A percentile compares a stretch with the other conserved stretches of the same genome.
Conservation (phyloP, 306 rosid species). For the Rosa multiflora region DNA sequence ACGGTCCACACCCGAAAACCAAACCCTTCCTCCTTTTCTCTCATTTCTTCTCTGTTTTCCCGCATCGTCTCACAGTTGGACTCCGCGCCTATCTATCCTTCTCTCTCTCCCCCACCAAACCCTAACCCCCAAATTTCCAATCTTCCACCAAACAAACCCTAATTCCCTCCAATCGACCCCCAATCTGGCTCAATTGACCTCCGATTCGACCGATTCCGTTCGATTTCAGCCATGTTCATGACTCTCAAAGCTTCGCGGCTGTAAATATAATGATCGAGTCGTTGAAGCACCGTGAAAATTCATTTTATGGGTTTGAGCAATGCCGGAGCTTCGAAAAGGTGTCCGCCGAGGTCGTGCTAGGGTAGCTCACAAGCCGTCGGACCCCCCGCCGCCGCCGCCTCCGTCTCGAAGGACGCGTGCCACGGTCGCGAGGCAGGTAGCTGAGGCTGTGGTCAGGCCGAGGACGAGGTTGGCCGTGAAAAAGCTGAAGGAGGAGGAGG, state of each 20-base stretch:
- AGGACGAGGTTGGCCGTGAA: no score
- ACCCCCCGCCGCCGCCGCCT: conserved; percentile 19
- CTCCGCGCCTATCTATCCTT: not conserved
- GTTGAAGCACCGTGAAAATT: conserved; percentile 27
- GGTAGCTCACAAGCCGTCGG: conserved; percentile 45
- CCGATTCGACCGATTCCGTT: conserved; percentile 11
- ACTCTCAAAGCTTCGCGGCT: no score
- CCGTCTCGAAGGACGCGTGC: no score
- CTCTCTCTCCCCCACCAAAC: not conserved
- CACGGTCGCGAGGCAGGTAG: no score
- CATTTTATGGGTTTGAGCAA: conserved; percentile 82
- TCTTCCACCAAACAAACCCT: conserved; percentile 4
- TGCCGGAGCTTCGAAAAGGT: conserved; percentile 91
- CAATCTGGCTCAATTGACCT: not conserved
- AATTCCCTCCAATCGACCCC: not conserved
- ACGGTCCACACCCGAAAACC: conserved; percentile 1
- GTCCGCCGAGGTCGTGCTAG: conserved; percentile 75
- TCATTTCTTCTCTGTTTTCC: not conserved
- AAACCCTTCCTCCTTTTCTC: not conserved
- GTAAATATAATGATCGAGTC: conserved; percentile 40
- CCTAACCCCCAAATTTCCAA: conserved; percentile 11
- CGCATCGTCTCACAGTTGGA: conserved; percentile 1
- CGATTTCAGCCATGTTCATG: no score
- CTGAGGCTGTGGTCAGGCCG: no score
- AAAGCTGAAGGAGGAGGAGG: no score